A percentile compares a stretch with the other conserved stretches of the same genome.
phyloP scores from a whole-genome alignment of 257 asterid genomes.

The Solanum ossicruentum region DNA sequence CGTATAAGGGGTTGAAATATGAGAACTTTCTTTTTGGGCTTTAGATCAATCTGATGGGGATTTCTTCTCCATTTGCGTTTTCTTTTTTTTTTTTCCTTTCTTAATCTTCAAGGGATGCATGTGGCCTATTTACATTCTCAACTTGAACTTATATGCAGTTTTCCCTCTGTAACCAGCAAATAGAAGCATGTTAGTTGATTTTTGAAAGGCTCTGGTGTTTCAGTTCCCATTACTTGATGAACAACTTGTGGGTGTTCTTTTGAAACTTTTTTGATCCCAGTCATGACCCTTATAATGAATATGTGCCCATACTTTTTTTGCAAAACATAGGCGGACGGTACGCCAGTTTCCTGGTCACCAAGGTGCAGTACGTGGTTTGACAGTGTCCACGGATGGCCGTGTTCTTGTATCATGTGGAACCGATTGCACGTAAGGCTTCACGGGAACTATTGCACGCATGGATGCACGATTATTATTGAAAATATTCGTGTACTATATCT shows the following conservation, averaged over 20 bases:
- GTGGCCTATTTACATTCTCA: not conserved
- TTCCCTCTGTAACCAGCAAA: not conserved
- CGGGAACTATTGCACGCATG: not conserved
- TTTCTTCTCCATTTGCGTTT: not conserved
- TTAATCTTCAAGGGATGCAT: not conserved
- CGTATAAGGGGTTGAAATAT: not conserved
- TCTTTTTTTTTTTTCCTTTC: not conserved
- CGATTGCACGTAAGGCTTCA: constrained; percentile 70
- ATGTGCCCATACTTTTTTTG: not conserved
- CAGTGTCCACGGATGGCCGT: constrained; percentile 83
- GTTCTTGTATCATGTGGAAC: constrained; percentile 91
- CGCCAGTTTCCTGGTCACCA: constrained; percentile 95
- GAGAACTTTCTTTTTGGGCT: not conserved
- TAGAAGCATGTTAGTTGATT: not conserved
- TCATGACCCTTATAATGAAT: not conserved
- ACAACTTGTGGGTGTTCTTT: not conserved
- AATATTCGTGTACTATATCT: not conserved
- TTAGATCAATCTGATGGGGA: not conserved
- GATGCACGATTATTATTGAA: not conserved
- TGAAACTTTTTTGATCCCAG: not conserved
- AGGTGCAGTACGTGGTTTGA: constrained; percentile 77
- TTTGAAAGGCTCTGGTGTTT: not conserved
- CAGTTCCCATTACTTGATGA: not conserved
- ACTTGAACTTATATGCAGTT: not conserved
- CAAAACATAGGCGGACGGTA: constrained; percentile 52